A percentile compares a stretch with the other conserved stretches of the same genome.
phyloP scores from a whole-genome alignment of 768 basidiomycete genomes.

The Psilocybe subaeruginosa region DNA sequence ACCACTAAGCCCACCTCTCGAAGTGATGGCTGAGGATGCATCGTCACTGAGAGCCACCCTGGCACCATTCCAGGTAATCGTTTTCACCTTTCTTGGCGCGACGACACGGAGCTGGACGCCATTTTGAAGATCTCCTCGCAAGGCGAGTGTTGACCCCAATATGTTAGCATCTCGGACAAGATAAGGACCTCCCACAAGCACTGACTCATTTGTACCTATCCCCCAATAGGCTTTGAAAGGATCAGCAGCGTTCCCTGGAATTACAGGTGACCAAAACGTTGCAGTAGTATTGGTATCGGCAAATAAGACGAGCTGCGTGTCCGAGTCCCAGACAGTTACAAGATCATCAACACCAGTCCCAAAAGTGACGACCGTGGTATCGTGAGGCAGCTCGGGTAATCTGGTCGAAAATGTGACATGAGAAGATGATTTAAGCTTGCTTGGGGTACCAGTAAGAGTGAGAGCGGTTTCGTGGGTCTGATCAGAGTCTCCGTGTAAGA shows the following conservation, averaged over 20 bases:
- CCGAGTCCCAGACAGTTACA: constrained; percentile 66
- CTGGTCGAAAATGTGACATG: constrained; percentile 29
- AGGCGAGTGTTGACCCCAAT: constrained; percentile 48
- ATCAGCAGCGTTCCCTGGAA: constrained; percentile 41
- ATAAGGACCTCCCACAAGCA: constrained; percentile 68
- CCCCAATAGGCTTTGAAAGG: constrained; percentile 68
- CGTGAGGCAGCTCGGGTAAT: constrained; percentile 11
- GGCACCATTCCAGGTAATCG: constrained; percentile 78
- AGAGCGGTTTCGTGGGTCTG: constrained; percentile 61
- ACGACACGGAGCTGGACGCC: constrained; percentile 62
- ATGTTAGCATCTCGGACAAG: constrained; percentile 61
- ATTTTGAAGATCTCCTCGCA: constrained; percentile 70
- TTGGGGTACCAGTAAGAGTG: constrained; percentile 47
- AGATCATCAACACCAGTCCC: constrained; percentile 58
- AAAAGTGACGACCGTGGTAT: constrained; percentile 52
- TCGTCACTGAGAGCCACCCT: constrained; percentile 34
- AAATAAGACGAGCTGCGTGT: constrained; percentile 67
- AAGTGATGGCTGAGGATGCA: constrained; percentile 31
- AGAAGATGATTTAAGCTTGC: constrained; percentile 28
- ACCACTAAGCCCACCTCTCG: constrained; percentile 51
- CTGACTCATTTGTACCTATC: constrained; percentile 69
- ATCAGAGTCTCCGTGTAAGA: constrained; percentile 56
- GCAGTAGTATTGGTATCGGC: constrained; percentile 66
- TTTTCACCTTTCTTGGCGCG: constrained; percentile 51
- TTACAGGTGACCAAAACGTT: constrained; percentile 76